These are phyloP conservation scores for Lasiosphaeria hispida DNA, from an alignment of 495 filamentous ascomycete genomes.

Conservation along the genomic window DNA sequence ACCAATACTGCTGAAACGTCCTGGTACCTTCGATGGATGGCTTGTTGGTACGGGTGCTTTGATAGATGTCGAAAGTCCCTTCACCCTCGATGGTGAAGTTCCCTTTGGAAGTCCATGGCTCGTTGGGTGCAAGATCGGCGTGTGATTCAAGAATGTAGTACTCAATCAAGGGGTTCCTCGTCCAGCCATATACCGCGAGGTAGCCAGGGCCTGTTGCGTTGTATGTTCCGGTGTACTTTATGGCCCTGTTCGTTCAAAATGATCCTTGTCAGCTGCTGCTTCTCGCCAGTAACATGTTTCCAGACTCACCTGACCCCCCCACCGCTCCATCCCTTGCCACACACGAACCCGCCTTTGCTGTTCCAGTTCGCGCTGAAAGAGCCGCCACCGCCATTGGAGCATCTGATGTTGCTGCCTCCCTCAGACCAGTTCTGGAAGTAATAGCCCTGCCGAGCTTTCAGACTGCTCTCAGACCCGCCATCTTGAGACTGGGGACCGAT, in stretches of 20 bases:
- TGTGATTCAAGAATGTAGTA: constrained; percentile 65
- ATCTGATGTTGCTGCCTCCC: constrained; percentile 51
- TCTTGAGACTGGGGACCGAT: neutral
- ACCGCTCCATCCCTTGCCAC: constrained; percentile 59
- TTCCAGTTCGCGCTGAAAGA: constrained; percentile 55
- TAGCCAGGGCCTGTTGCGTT: constrained; percentile 57
- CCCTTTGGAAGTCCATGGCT: constrained; percentile 50
- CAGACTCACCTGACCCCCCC: constrained; percentile 45
- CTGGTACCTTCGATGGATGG: constrained; percentile 58
- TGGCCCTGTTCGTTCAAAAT: constrained; percentile 31
- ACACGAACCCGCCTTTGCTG: constrained; percentile 56
- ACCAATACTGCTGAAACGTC: constrained; percentile 66
- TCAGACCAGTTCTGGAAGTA: constrained; percentile 66
- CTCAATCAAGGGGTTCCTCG: constrained; percentile 60
- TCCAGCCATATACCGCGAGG: constrained; percentile 64
- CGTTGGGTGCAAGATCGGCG: constrained; percentile 54
- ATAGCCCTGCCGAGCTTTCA: constrained; percentile 49
- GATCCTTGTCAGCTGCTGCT: neutral
- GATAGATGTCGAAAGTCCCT: constrained; percentile 56
- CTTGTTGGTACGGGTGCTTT: constrained; percentile 54
- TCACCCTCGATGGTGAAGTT: constrained; percentile 53
- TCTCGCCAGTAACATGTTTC: neutral
- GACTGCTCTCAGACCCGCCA: constrained; percentile 5
- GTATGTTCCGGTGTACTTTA: constrained; percentile 56
- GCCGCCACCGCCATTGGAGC: constrained; percentile 52